These are phyloP conservation scores for Jaltomata sinuosa DNA, from an alignment of 257 asterid genomes.

Conservation along the genomic window DNA sequence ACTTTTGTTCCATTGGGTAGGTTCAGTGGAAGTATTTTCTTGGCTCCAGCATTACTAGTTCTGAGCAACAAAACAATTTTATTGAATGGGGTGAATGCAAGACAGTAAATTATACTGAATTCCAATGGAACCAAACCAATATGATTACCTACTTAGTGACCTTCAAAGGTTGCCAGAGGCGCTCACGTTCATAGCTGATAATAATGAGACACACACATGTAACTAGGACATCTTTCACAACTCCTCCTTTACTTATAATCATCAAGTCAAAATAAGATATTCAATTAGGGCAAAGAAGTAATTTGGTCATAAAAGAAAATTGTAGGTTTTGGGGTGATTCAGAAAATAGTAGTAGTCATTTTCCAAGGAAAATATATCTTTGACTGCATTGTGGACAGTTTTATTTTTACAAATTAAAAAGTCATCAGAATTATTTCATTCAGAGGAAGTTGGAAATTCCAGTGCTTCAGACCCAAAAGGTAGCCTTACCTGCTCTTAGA, in stretches of 20 bases:
- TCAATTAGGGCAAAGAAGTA: not conserved
- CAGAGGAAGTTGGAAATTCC: not conserved
- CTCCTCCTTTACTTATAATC: not conserved
- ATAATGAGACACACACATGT: not conserved
- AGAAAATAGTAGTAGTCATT: not conserved
- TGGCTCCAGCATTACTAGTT: not conserved
- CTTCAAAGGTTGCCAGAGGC: not conserved
- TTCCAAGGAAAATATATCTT: not conserved
- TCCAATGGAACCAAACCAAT: not conserved
- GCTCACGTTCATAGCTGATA: not conserved
- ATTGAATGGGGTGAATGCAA: not conserved
- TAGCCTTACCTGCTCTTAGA: not conserved
- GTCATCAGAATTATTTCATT: not conserved
- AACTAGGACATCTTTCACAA: not conserved
- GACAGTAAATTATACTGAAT: not conserved
- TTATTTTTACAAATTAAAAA: not conserved
- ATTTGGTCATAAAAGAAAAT: not conserved
- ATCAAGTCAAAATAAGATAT: not conserved
- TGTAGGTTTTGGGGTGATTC: not conserved
- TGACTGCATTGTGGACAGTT: not conserved
- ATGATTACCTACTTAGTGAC: not conserved
- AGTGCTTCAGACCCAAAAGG: not conserved
- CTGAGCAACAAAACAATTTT: not conserved
- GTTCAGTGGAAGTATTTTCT: not conserved
- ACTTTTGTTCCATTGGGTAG: no score